phyloP scores from a whole-genome alignment of 106 monocot genomes.

The Dioscorea alata region DNA sequence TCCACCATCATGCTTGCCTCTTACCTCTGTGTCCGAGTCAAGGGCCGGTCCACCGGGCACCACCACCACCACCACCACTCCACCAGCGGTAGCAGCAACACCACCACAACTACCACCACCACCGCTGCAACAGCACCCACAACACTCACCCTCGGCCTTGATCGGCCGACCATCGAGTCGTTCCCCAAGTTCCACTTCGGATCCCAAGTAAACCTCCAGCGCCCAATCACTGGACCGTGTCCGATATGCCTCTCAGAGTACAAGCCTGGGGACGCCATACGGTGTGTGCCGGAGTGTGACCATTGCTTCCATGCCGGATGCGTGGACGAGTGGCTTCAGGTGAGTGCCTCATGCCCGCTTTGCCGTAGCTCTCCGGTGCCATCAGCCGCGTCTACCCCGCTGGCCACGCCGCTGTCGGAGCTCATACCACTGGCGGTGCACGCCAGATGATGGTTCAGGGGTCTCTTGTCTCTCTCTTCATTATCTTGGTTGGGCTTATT shows the following conservation, averaged over 20 bases:
- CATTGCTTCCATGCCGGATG: conserved; percentile 70
- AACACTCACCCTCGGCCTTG: conserved; percentile 28
- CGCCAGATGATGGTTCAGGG: conserved; percentile 22
- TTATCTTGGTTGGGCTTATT: too few species aligned
- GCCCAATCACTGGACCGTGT: conserved; percentile 29
- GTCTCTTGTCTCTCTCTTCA: too few species aligned
- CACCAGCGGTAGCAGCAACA: not conserved
- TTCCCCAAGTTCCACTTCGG: conserved; percentile 49
- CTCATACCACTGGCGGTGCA: conserved; percentile 62
- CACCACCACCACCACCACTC: not conserved
- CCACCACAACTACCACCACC: conserved; percentile 5
- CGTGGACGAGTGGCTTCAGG: conserved; percentile 66
- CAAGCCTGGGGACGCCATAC: conserved; percentile 32
- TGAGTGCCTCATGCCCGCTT: conserved; percentile 73
- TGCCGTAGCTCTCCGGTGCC: conserved; percentile 68
- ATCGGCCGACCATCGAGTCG: conserved; percentile 51
- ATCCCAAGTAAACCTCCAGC: not conserved
- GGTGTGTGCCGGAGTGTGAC: conserved; percentile 55
- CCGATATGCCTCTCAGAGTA: conserved; percentile 77
- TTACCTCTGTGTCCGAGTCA: conserved; percentile 75
- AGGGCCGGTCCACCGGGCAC: conserved; percentile 5
- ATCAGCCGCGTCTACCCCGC: conserved; percentile 39
- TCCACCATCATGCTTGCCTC: conserved; percentile 87
- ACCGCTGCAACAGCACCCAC: not conserved
- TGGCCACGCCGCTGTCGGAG: conserved; percentile 73